Evolutionary conservation across 352 stramenopile genomes (phyloP), one percentile per base, ranked within the genome.

Genomic region (Aphanomyces euteiches): DNA sequence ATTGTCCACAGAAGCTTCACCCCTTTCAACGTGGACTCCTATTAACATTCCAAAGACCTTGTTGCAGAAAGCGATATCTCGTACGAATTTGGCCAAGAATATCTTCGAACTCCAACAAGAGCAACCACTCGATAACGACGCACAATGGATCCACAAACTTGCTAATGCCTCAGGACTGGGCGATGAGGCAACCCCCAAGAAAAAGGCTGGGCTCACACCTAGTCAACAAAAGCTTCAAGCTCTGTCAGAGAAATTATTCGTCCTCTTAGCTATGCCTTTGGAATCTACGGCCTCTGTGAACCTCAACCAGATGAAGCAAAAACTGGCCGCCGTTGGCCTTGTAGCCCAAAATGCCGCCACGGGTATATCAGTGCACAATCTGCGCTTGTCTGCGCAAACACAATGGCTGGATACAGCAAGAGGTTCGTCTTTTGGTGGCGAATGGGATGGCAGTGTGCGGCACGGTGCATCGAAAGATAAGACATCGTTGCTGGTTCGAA

Each of bases 401-500:
- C 80, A 78, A 60, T 96, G 86, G 87, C 83, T 96, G 60, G 89
- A 96, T 67, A 74, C 63, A n/a, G 82, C 84, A 0, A 43, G 68
- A 12, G 85, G 79, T 13, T 54, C 39, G 53, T 45, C 57, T 34
- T 79, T 87, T 45, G 82, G 85, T 17, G 88, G 82, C 2, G 69
- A 80, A 7, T 96, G 88, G 88, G 67, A 78, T 43, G 89, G 88
- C n/a, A 37, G 19, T 10, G 73, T 90, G 2, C 84, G 89, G 15
- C 83, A 89, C 65, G 89, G 89, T 8, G 86, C 89, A 0, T 86
- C 81, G 21, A 94, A 90, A 71, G 87, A 95, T 67, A 69, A 59
- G 6, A 76, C 79, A 40, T 96, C 88, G 6, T 77, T 95, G 3
- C 59, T 61, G 1, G 53, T 95, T 1, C 83, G 85, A 5, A 66